Evolutionary conservation across 2,329 filamentous ascomycete species (phyloP), one percentile per base, ranked within the genome.

Genomic region (Tolypocladium tropicale): DNA sequence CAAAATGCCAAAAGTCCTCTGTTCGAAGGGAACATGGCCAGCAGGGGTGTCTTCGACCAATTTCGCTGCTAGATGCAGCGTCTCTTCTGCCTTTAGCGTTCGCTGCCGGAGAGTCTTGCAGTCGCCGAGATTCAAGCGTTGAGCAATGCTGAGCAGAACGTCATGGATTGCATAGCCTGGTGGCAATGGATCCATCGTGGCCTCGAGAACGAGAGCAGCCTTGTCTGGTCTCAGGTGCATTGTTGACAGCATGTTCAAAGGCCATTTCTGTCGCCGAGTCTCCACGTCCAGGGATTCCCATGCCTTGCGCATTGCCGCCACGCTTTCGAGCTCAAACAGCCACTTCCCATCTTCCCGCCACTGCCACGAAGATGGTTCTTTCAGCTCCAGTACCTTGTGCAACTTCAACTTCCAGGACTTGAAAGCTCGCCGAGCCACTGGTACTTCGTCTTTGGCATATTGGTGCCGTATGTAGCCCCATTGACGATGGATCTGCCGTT

Each of bases 161-260:
- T 76, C 74, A 5, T 68, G 63, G 10, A 72, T 66, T 10, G 70
- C 70, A 54, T 74, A 76, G 1, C 69, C 69, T 0, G 70, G 71
- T 1, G 70, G 65, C 12, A 64, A 54, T 6, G 69, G 68, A 37
- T 73, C 64, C 55, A 73, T 56, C 0, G 72, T 76, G 4, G 72
- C 72, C 21, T 67, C 61, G 2, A 77, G 65, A 9, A 77, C 65
- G 54, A 60, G 59, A 12, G 51, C 53, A 2, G 67, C 66, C 54
- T 67, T 70, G 11, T 65, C 63, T 1, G 72, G 72, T n/a, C 59
- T 62, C 9, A 57, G 59, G 43, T 65, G 61, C 37, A 76, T 55
- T 1, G 71, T 67, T 2, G 69, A 70, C 6, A 75, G 57, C 66
- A 76, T 72, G 21, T 67, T 53, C 6, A 56, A 52, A 5, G 66